These are phyloP conservation scores for Usnea hakonensis DNA, from an alignment of 495 filamentous ascomycete species.

Conservation along the genomic window DNA sequence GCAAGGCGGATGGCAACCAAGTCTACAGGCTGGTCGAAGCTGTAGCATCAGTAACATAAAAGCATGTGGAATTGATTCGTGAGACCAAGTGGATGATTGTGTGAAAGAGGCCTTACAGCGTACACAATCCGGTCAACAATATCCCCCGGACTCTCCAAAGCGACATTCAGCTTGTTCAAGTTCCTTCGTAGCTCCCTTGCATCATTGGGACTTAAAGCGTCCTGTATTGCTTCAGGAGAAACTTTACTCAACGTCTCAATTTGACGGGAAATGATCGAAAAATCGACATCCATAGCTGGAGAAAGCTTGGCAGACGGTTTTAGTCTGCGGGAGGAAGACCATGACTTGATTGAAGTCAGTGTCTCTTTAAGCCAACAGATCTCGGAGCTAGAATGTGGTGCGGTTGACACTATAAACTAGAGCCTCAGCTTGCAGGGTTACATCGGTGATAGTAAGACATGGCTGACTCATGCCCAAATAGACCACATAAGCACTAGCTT, in stretches of 20 bases:
- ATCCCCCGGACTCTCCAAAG: not conserved
- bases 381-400: too few relatives aligned
- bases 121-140: not conserved
- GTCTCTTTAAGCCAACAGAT: too few relatives aligned
- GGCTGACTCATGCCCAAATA: too few relatives aligned
- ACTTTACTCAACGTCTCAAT: not conserved
- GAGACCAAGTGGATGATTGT: not conserved
- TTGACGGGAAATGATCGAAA: not conserved
- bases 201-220: not conserved
- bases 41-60: too few relatives aligned
- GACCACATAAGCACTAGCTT: too few relatives aligned
- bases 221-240: not conserved
- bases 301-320: too few relatives aligned
- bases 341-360: too few relatives aligned
- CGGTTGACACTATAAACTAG: too few relatives aligned
- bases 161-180: not conserved
- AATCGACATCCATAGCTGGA: not conserved
- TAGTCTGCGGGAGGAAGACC: too few relatives aligned
- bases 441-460: too few relatives aligned
- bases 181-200: not conserved
- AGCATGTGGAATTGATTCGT: not conserved
- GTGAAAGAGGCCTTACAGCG: not conserved
- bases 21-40: not conserved
- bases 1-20: not conserved
- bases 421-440: too few relatives aligned